Base-by-base conservation (phyloP, 2,329 filamentous ascomycete species). In the Claviceps maximensis region DNA sequence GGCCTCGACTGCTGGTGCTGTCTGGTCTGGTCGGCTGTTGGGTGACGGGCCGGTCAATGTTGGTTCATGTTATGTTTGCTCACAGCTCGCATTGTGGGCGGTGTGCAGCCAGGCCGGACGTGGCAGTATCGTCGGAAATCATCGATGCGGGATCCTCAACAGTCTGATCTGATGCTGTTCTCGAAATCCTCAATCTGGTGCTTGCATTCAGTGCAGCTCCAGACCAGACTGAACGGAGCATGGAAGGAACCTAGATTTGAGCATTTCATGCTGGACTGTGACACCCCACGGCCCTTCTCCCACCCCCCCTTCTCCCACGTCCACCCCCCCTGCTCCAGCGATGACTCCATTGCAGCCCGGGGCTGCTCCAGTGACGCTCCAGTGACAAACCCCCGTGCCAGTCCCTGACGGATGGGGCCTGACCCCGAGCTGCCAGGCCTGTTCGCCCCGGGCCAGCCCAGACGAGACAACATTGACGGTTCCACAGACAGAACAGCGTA, bases 281-380 rank as follows among this genome's bases (percentile, higher is more conserved):
- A 45, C 17, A 29, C 25, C 33, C 33, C 40, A n/a, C 23, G n/a
- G 48, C 38, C 27, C 19, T 12, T n/a, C 49, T 17, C 27, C 31
- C 31, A n/a, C 31, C 27, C n/a, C 9, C 31, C 25, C 27, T n/a
- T 10, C 49, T n/a, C 27, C 31, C 21, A 17, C 42, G 19, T n/a
- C n/a, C n/a, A 10, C 7, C 31, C n/a, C 23, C 13, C 15, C 31
- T 13, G 25, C 45, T 27, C 17, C 36, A 25, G 44, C 45, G 48
- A 21, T 25, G 25, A 10, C 13, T 10, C 49, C 27, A 23, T n/a
- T 50, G 38, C 49, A 50, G 38, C 15, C 19, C 40, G 45, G 27
- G 21, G 48, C 38, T 13, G 38, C 41, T 51, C 49, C 42, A 51
- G 49, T 51, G 49, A 45, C 49, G 49, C 23, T 36, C 12, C 49